Evolutionary conservation across 2,329 filamentous ascomycete species (phyloP), one percentile per base, ranked within the genome.

Genomic region (Trichoderma arundinaceum): DNA sequence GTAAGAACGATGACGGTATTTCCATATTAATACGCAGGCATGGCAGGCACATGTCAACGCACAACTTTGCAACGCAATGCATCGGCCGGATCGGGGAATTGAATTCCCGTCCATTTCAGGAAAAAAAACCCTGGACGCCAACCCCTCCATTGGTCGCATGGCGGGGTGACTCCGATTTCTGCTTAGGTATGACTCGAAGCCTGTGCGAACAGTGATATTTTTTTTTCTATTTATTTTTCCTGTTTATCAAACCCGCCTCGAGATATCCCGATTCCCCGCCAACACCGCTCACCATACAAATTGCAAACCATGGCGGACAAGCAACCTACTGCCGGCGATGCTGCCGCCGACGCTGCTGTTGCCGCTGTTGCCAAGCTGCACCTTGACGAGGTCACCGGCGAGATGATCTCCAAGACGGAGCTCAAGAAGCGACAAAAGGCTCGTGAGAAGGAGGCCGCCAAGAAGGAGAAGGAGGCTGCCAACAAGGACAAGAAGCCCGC

Each of bases 361-460:
- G 86, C 85, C 71, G 79, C 80, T 72, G 78, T 89, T 71, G 86
- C 86, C 74, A 92, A 94, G 81, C 85, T 96, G 72, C 86, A 94
- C 78, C 86, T 95, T 58, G 95, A 99, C 78, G 92, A 96, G 75
- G 92, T 94, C 69, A 98, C 95, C 13, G 95, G 95, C 74, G 95
- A 99, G 82, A 89, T 80, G 78, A 77, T 90, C 68, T 94, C 91
- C 82, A 94, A 94, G 88, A 87, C 88, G 15, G 90, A 94, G 81
- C 84, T 98, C 78, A 99, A 99, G 92, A 94, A 92, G 83, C 89
- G 94, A 74, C 88, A 94, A 83, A 99, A 99, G 92, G 86, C 90
- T 76, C 90, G 94, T 71, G 88, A 94, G 79, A 88, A 87, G 79
- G 93, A 96, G 68, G 90, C 90, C 71, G 92, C 93, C 82, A 97